These are phyloP conservation scores for Trichoderma sp. DNA, from an alignment of 2,329 filamentous ascomycete species.

Conservation along the genomic window DNA sequence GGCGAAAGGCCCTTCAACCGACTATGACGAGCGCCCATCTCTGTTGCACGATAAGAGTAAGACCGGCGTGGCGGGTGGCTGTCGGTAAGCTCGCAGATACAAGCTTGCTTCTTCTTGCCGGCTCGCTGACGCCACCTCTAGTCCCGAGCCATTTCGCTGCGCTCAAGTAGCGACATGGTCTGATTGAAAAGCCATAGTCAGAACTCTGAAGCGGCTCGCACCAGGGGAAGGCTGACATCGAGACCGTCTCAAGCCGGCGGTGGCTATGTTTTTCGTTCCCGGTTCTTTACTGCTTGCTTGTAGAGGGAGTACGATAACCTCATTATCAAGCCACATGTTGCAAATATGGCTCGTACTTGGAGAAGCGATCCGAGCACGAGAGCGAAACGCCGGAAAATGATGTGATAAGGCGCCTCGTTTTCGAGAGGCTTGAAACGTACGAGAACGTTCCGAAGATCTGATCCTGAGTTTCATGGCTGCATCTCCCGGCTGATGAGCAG, in stretches of 20 bases:
- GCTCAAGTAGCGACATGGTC: conserved; percentile 5
- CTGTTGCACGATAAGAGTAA: background rate
- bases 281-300: no score
- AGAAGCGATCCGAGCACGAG: background rate
- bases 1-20: background rate
- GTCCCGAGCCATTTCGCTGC: background rate
- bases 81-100: conserved; percentile 1
- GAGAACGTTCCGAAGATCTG: background rate
- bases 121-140: background rate
- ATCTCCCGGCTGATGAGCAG: background rate
- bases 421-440: background rate
- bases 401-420: background rate
- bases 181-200: conserved; percentile 13
- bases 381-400: conserved; percentile 1
- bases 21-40: background rate
- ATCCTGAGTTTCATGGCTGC: conserved; percentile 14
- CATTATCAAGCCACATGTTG: background rate
- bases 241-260: background rate
- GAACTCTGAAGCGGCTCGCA: conserved; percentile 10
- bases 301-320: background rate
- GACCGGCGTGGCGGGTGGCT: conserved; percentile 1
- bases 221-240: conserved; percentile 20
- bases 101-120: background rate
- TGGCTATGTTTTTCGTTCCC: background rate
- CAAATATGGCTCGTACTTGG: background rate